phyloP scores from a whole-genome alignment of 495 filamentous ascomycete genomes.

The Oidiodendron maius region DNA sequence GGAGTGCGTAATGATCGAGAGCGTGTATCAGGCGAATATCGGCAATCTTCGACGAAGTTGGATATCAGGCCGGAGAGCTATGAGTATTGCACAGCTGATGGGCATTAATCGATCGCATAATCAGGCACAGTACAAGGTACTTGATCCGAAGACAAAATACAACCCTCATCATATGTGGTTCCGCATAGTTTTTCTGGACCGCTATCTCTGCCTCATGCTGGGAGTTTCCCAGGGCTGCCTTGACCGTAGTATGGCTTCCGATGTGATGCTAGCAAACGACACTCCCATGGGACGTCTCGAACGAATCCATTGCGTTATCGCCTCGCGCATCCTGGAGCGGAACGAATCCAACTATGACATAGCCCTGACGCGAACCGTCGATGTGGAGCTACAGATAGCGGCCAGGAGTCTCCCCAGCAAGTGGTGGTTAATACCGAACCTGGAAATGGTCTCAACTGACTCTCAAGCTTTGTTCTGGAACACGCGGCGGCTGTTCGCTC shows the following conservation, averaged over 20 bases:
- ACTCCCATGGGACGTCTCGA: too few species aligned
- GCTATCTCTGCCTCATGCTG: too few species aligned
- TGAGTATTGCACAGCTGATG: constrained; percentile 39
- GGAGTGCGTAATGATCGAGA: constrained; percentile 31
- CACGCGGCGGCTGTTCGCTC: constrained; percentile 23
- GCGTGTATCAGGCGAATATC: constrained; percentile 34
- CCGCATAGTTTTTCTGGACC: too few species aligned
- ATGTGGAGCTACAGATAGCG: constrained; percentile 34
- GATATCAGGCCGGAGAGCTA: constrained; percentile 34
- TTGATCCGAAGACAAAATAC: constrained; percentile 13
- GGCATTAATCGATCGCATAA: constrained; percentile 30
- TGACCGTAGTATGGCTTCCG: too few species aligned
- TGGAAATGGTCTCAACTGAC: constrained; percentile 26
- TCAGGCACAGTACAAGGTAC: constrained; percentile 10
- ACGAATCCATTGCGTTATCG: constrained; percentile 28
- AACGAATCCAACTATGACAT: constrained; percentile 22
- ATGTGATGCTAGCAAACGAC: too few species aligned
- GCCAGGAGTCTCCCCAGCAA: constrained; percentile 34
- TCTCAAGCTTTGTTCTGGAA: constrained; percentile 1
- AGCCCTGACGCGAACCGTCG: constrained; percentile 34
- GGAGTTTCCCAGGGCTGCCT: constrained; percentile 31
- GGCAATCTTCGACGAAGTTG: constrained; percentile 41
- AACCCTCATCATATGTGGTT: too few species aligned
- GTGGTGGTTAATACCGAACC: too few species aligned
- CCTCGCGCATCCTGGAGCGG: constrained; percentile 34